Conservation (phyloP, 495 filamentous ascomycete species). For the Trichoderma asperelloides region DNA sequence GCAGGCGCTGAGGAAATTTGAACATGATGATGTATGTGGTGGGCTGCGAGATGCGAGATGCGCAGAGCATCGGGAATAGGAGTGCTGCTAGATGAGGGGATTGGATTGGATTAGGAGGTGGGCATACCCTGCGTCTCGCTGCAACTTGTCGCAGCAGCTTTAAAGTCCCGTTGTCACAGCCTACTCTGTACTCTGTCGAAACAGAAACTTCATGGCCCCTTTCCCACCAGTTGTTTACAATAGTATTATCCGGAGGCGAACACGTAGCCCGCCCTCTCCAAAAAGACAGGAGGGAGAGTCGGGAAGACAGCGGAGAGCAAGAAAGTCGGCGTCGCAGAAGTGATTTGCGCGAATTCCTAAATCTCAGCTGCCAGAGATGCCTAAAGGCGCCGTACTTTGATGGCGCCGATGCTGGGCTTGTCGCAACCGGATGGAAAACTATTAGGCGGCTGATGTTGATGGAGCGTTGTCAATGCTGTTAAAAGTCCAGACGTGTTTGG, state of each 20-base stretch:
- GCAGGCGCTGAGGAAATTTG: not conserved
- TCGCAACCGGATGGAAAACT: not conserved
- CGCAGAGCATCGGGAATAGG: not conserved
- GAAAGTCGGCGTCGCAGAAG: not conserved
- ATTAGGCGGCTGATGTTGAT: not conserved
- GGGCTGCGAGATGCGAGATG: not conserved
- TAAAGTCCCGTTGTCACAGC: not conserved
- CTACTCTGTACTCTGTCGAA: constrained; percentile 1
- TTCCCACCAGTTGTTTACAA: constrained; percentile 4
- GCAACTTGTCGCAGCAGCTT: not conserved
- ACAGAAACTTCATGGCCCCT: constrained; percentile 2
- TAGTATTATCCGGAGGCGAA: constrained; percentile 8
- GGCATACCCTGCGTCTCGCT: constrained; percentile 3
- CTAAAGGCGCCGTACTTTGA: not conserved
- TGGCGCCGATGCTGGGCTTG: not conserved
- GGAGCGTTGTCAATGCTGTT: not conserved
- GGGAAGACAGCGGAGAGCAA: not conserved
- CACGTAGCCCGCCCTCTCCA: not conserved
- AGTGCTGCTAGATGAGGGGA: constrained; percentile 1
- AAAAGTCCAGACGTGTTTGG: constrained; percentile 1
- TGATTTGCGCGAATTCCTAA: not conserved
- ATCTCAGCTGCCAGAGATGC: not conserved
- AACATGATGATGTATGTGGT: not conserved
- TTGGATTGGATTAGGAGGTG: constrained; percentile 4
- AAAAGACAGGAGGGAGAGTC: not conserved